A percentile compares a stretch with the other conserved stretches of the same genome.
phyloP scores from a whole-genome alignment of 805 yeast genomes.

The Zygosaccharomyces bailii region DNA sequence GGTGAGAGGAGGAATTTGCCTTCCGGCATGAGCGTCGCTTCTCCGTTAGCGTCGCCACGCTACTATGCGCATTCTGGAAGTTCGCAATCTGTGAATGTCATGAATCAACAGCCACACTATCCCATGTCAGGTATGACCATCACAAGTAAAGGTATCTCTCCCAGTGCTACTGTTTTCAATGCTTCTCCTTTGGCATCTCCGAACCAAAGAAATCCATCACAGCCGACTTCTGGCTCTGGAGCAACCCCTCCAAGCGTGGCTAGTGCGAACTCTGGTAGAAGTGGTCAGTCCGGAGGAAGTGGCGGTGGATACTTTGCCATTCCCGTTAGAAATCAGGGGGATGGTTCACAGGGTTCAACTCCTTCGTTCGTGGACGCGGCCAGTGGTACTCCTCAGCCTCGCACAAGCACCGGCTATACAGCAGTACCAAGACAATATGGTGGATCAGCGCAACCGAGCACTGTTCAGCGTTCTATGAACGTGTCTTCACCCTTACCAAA shows the following conservation, averaged over 20 bases:
- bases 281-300: slow-evolving; percentile 28
- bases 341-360: slow-evolving; percentile 22
- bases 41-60: slow-evolving; percentile 13
- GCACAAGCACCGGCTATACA: not conserved
- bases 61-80: slow-evolving; percentile 11
- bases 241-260: slow-evolving; percentile 11
- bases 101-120: slow-evolving; percentile 4
- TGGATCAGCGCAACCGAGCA: not conserved
- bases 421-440: slow-evolving; percentile 1
- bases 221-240: slow-evolving; percentile 17
- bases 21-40: slow-evolving; percentile 8
- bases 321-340: slow-evolving; percentile 25
- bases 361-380: slow-evolving; percentile 18
- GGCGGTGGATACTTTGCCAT: slow-evolving; percentile 37
- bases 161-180: slow-evolving; percentile 13
- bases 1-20: slow-evolving; percentile 25
- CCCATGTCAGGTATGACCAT: slow-evolving; percentile 15
- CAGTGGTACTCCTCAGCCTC: slow-evolving; percentile 1
- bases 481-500: slow-evolving; percentile 18
- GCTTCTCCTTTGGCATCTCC: slow-evolving; percentile 11
- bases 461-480: slow-evolving; percentile 1
- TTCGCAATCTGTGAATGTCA: slow-evolving; percentile 1
- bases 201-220: slow-evolving; percentile 26
- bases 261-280: slow-evolving; percentile 26
- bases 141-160: slow-evolving; percentile 26